Conservation (phyloP, 140 eudicot genomes). For the Oenanthe javanica region DNA sequence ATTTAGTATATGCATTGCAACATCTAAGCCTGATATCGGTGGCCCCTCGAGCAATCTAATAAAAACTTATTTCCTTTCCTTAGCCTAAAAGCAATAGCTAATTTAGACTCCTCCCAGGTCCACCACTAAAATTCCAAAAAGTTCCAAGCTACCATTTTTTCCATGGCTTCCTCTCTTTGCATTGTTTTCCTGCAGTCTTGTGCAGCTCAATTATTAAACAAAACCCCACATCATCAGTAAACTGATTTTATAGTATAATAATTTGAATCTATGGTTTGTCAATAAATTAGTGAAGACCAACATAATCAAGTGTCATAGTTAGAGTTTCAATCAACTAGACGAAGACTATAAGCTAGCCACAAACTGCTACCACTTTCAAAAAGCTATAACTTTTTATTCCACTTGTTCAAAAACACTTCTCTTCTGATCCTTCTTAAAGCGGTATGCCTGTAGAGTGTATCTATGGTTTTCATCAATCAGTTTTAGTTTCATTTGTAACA, state of each 20-base stretch:
- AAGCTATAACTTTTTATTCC: slow-evolving; percentile 13
- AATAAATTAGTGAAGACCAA: background rate
- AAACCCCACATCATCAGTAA: background rate
- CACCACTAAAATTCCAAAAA: background rate
- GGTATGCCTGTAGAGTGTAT: background rate
- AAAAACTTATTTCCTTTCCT: slow-evolving; percentile 12
- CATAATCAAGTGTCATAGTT: background rate
- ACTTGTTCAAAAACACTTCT: slow-evolving; percentile 24
- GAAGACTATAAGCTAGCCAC: slow-evolving; percentile 16
- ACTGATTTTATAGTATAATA: too few species aligned
- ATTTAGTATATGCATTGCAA: background rate
- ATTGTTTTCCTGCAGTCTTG: background rate
- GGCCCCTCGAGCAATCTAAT: background rate
- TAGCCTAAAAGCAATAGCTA: slow-evolving; percentile 16
- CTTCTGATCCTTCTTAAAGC: slow-evolving; percentile 1
- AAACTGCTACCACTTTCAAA: slow-evolving; percentile 18
- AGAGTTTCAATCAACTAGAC: background rate
- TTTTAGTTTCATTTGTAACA: background rate
- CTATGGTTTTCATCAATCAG: background rate
- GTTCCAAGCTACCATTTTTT: slow-evolving; percentile 12
- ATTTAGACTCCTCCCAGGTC: background rate
- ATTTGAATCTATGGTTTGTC: background rate
- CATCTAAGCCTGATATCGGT: background rate
- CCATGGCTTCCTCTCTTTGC: slow-evolving; percentile 21
- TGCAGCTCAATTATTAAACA: background rate